Percentiles rank a stretch among this genome's conserved stretches.
phyloP scores from a whole-genome alignment of 2,329 filamentous ascomycete genomes.

The Fusarium humuli region DNA sequence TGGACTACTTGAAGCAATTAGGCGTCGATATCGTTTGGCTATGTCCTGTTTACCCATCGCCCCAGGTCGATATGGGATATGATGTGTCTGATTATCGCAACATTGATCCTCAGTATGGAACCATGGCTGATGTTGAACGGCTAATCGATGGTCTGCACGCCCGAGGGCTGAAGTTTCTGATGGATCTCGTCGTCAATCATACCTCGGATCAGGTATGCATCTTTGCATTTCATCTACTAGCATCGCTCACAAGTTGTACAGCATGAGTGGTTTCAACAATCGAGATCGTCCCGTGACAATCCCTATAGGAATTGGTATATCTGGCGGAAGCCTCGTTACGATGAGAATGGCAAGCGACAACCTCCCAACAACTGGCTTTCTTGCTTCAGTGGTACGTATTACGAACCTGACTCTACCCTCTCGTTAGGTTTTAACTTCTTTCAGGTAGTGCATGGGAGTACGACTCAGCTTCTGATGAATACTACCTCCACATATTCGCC shows the following conservation, averaged over 20 bases:
- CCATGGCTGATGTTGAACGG: constrained; percentile 71
- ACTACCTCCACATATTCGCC: constrained; percentile 78
- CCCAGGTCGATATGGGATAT: constrained; percentile 77
- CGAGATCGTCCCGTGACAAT: constrained; percentile 66
- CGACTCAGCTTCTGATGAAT: constrained; percentile 66
- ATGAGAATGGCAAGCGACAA: constrained; percentile 65
- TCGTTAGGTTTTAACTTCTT: constrained; percentile 30
- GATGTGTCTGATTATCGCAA: constrained; percentile 75
- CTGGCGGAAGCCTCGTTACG: constrained; percentile 59
- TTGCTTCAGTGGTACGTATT: constrained; percentile 61
- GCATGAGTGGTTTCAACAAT: constrained; percentile 68
- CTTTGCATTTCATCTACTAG: neutral
- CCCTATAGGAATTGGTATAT: constrained; percentile 75
- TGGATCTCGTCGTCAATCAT: constrained; percentile 83
- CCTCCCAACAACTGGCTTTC: constrained; percentile 77
- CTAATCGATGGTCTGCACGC: constrained; percentile 69
- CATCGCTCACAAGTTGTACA: neutral
- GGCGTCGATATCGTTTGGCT: constrained; percentile 75
- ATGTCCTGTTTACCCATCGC: constrained; percentile 72
- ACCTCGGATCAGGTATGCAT: constrained; percentile 60
- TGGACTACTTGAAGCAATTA: constrained; percentile 70
- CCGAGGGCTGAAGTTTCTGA: constrained; percentile 74
- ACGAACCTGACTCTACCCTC: constrained; percentile 59
- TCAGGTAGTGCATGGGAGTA: constrained; percentile 37
- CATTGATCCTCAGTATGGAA: constrained; percentile 75